These are phyloP conservation scores for Debaryomycetaceae sp. DNA, from an alignment of 1,139 yeast genomes.

Conservation along the genomic window DNA sequence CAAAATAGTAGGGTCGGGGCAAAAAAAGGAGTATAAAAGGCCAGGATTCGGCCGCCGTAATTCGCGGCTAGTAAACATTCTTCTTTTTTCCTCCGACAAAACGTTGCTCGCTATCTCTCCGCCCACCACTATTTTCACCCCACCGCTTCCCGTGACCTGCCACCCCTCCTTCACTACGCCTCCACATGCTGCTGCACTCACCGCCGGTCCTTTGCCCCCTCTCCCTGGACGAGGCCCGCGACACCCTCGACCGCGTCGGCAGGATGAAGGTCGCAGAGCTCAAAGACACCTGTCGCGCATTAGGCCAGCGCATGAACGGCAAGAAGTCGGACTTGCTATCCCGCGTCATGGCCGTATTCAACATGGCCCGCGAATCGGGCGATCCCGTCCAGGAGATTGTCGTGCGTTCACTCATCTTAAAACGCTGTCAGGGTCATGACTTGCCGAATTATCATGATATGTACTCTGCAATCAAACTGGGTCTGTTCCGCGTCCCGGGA, in stretches of 20 bases:
- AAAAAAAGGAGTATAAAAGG: too few relatives aligned
- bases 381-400: conserved; percentile 35
- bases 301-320: conserved; percentile 37
- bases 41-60: too few relatives aligned
- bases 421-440: conserved; percentile 19
- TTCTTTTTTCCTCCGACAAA: too few relatives aligned
- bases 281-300: conserved; percentile 16
- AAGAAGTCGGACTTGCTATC: conserved; percentile 41
- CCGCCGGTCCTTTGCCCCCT: conserved; percentile 1
- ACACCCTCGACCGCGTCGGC: conserved; percentile 6
- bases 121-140: not conserved
- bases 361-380: conserved; percentile 19
- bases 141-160: too few relatives aligned
- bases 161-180: too few relatives aligned
- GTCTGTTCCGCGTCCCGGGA: conserved; percentile 4
- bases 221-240: conserved; percentile 5
- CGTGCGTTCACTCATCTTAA: conserved; percentile 29
- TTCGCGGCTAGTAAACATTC: too few relatives aligned
- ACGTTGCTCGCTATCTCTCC: not conserved
- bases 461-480: conserved; percentile 12
- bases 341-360: conserved; percentile 29
- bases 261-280: conserved; percentile 10
- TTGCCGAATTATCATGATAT: conserved; percentile 28
- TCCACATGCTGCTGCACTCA: not conserved
- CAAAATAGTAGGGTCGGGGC: too few relatives aligned